Conservation (phyloP, 2,329 filamentous ascomycete species). For the Xylariaceae sp. region DNA sequence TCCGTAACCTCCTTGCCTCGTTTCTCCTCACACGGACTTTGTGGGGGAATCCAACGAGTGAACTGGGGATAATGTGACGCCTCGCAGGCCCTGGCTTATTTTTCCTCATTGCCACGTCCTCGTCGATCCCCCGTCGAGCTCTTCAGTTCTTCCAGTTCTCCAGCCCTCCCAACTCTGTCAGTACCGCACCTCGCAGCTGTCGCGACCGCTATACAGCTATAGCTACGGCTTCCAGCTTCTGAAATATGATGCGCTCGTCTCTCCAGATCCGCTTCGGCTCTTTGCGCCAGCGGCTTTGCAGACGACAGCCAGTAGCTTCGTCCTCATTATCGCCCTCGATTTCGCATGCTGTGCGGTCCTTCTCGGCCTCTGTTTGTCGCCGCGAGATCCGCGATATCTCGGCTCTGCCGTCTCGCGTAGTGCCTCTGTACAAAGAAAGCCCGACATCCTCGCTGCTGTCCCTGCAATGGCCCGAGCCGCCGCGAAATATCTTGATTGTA, state of each 20-base stretch:
- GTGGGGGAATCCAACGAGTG: not conserved
- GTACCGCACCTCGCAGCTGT: not conserved
- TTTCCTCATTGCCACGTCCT: not conserved
- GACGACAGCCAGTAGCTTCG: not conserved
- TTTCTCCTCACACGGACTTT: not conserved
- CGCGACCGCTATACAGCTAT: not conserved
- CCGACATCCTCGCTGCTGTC: constrained; percentile 50
- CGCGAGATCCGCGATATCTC: constrained; percentile 47
- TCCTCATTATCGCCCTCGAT: not conserved
- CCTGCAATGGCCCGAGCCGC: constrained; percentile 50
- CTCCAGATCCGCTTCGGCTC: not conserved
- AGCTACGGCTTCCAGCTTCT: not conserved
- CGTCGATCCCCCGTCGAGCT: not conserved
- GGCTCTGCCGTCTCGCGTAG: constrained; percentile 49
- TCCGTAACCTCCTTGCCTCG: not conserved
- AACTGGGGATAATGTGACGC: constrained; percentile 11
- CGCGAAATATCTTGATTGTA: constrained; percentile 53
- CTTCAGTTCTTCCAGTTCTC: not conserved
- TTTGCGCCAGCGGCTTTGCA: constrained; percentile 1
- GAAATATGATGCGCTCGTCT: constrained; percentile 12
- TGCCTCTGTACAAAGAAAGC: constrained; percentile 60
- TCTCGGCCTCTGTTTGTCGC: constrained; percentile 44
- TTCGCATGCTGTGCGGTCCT: constrained; percentile 32
- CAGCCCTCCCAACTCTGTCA: not conserved
- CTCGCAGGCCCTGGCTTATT: not conserved